Base-by-base conservation (phyloP, 1,139 yeast genomes). In the Kodamaea alishanica region DNA sequence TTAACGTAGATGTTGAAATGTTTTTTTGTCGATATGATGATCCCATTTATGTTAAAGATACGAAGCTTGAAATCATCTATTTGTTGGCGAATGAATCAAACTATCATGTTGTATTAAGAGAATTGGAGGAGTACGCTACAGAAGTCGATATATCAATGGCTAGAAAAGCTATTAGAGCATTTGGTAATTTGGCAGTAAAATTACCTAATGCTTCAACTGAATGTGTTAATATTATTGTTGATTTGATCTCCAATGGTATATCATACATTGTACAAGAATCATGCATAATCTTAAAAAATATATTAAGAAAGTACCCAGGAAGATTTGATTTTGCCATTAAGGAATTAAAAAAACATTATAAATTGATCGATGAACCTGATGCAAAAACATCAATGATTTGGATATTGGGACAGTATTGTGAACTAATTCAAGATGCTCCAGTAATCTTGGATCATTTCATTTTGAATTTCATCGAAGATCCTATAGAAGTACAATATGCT, bases 61-160 rank as follows among this genome's bases (percentile, higher is more conserved):
- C 97, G 7, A 90, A 92, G 54, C 68, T 92, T 33, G 97, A 90
- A 55, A 84, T 92, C 41, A 79, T 90, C 24, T 88, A 85, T 52
- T 65, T 88, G 27, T 64, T 90, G 34, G 95, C 97, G 1, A 75
- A 78, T 48, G 82, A 79, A 41, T 48, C 58, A 2, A 88, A 85
- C 47, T 72, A 84, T 33, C 67, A 65, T 8, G 65, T 72, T 23
- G 92, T 90, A 1, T 63, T 89, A 34, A 67, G 79, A 23, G 97
- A 90, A 55, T 63, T 90, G 33, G 85, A 82, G 48, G 95, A 86
- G 52, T 88, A 89, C 57, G 94, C 95, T 4, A 77, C 90, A 0
- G 95, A 87, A 50, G 83, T 87, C 26, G 96, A 88, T 56, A 77
- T 83, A 7, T 84, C 86, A 40, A 85, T 87, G 81, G 87, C 94